Base-by-base conservation (phyloP, 208 protist genomes). In the Eutreptiella sp. region DNA sequence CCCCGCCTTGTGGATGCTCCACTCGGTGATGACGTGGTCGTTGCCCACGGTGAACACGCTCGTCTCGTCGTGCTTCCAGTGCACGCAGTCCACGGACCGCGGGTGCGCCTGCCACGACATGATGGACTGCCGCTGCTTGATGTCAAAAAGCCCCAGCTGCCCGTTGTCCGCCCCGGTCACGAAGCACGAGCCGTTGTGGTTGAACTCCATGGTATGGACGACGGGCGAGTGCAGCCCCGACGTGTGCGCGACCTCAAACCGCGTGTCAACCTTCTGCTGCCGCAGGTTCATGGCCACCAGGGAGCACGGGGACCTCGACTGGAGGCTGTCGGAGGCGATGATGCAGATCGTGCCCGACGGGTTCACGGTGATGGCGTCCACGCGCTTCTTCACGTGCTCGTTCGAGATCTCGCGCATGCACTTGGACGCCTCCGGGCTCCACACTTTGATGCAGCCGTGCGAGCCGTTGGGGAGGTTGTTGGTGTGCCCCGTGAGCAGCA, bases 11-110 rank as follows among this genome's bases (percentile, higher is more conserved):
- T 55, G 48, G 16, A 23, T 23, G 0, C 23, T 32, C 48, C 48
- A 55, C 31, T 55, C 16, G 26, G 42, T n/a, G 16, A 63, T 2
- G n/a, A 28, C 19, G 11, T 31, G 28, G 16, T 63, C 57, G n/a
- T 23, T 16, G 35, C 57, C 57, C n/a, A 29, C n/a, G 1, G 36
- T 58, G 5, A 63, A 38, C n/a, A 63, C 32, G 19, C 32, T 29
- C n/a, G 57, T 63, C 38, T 63, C 57, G 38, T 63, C 52, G n/a
- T 27, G n/a, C 31, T 45, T 63, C 29, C 38, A 63, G 24, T 63
- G 57, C 0, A 36, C 45, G 7, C 11, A 33, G 21, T 33, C 41
- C 3, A 63, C 57, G 2, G 34, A 7, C n/a, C 57, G 42, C 24
- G 47, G 16, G 28, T 63, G 57, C 26, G 57, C 57, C 27, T 45